A percentile compares a stretch with the other conserved stretches of the same genome.
These are phyloP conservation scores for Calonectria multiphialidica DNA, from an alignment of 2,329 filamentous ascomycete genomes.

Conservation along the genomic window DNA sequence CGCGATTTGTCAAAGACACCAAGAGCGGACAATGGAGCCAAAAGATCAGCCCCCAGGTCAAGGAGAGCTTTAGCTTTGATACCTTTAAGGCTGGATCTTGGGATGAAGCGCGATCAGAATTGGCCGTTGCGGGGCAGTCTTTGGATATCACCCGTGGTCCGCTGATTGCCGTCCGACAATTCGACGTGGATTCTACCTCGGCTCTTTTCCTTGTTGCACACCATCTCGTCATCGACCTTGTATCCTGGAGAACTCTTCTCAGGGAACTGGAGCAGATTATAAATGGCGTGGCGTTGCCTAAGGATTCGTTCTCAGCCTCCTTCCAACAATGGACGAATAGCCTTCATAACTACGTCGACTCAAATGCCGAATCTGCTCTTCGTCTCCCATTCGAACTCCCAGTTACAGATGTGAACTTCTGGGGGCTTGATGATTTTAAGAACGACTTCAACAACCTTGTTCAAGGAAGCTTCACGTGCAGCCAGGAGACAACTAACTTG, in stretches of 20 bases:
- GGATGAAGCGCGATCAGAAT: not conserved
- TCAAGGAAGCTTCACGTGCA: not conserved
- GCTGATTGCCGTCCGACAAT: slow-evolving; percentile 27
- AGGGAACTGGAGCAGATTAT: slow-evolving; percentile 46
- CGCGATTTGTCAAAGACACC: slow-evolving; percentile 14
- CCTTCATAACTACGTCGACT: slow-evolving; percentile 47
- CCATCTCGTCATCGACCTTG: slow-evolving; percentile 57
- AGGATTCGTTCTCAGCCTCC: slow-evolving; percentile 32
- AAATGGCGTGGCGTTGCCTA: not conserved
- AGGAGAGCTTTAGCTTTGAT: slow-evolving; percentile 28
- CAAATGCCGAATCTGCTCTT: not conserved
- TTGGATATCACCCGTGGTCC: slow-evolving; percentile 13
- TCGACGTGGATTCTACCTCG: slow-evolving; percentile 23
- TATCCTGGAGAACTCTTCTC: slow-evolving; percentile 58
- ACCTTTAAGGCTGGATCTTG: not conserved
- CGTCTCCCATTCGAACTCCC: not conserved
- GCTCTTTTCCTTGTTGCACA: slow-evolving; percentile 51
- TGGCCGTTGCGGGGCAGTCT: slow-evolving; percentile 30
- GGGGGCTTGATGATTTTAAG: not conserved
- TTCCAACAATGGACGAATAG: slow-evolving; percentile 36
- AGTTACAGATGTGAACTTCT: not conserved
- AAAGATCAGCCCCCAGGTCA: slow-evolving; percentile 14
- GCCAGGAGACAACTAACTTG: not conserved
- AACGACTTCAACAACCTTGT: not conserved
- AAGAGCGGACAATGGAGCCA: slow-evolving; percentile 23